phyloP scores from a whole-genome alignment of 352 stramenopile genomes.

The Globisporangium mamillatum region DNA sequence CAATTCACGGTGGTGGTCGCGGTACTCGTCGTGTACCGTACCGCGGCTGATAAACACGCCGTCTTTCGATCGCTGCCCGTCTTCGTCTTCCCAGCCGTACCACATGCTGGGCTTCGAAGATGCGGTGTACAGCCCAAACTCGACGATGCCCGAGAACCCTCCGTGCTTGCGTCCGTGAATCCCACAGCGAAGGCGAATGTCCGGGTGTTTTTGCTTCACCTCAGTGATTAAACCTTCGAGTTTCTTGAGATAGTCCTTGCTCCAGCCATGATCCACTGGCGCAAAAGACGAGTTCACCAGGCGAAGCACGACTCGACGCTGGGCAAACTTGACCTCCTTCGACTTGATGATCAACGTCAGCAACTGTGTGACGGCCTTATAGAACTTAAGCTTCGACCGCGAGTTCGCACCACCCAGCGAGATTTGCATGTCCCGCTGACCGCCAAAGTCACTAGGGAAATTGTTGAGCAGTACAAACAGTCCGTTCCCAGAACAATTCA shows the following conservation, averaged over 20 bases:
- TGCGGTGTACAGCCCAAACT: slow-evolving; percentile 39
- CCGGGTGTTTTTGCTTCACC: slow-evolving; percentile 25
- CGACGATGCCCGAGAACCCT: slow-evolving; percentile 26
- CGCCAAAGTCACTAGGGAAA: slow-evolving; percentile 18
- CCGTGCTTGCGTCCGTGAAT: slow-evolving; percentile 13
- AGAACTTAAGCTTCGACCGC: slow-evolving; percentile 28
- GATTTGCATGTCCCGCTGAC: slow-evolving; percentile 31
- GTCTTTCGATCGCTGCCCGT: slow-evolving; percentile 8
- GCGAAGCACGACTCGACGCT: slow-evolving; percentile 34
- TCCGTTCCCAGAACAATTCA: slow-evolving; percentile 34
- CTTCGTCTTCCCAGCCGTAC: slow-evolving; percentile 40
- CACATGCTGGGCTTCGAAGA: slow-evolving; percentile 29
- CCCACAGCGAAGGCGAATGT: slow-evolving; percentile 24
- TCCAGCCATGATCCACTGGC: slow-evolving; percentile 31
- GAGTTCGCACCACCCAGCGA: slow-evolving; percentile 17
- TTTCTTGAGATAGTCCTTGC: slow-evolving; percentile 29
- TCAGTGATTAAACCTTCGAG: slow-evolving; percentile 22
- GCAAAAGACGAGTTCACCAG: slow-evolving; percentile 24
- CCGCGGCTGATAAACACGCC: slow-evolving; percentile 22
- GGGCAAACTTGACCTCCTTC: slow-evolving; percentile 22
- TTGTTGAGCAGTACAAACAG: slow-evolving; percentile 36
- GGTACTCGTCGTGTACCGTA: neutral
- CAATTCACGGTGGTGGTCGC: slow-evolving; percentile 11
- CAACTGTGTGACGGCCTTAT: slow-evolving; percentile 28
- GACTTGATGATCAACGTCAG: slow-evolving; percentile 21